Evolutionary conservation across 2,329 filamentous ascomycete species (phyloP), one percentile per base, ranked within the genome.

Genomic region (Aspergillus viridinutans): DNA sequence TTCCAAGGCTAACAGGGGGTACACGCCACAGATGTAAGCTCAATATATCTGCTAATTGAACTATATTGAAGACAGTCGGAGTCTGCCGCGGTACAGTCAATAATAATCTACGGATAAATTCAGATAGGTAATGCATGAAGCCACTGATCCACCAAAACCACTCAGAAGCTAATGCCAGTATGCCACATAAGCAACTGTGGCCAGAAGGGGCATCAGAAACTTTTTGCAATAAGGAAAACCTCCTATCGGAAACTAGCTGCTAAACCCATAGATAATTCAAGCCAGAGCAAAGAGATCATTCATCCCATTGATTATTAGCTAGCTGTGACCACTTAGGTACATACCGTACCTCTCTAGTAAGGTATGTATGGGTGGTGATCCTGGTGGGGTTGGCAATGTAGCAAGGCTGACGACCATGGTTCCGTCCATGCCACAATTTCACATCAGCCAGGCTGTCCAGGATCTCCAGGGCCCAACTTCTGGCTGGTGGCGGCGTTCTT

Each of bases 351-450:
- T n/a, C n/a, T n/a, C n/a, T n/a, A 29, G 28, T 25, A 29, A 29
- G 28, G 28, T 29, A 29, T 29, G 28, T 29, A 29, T 35, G 32
- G 12, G 32, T 35, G 32, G 32, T 35, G 32, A 35, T 5, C 32
- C 32, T 35, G 14, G 32, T 12, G 14, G 32, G 32, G 32, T 23
- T 21, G 21, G 40, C n/a, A 20, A 21, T 43, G n/a, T 21, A 10
- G 40, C n/a, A 20, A 20, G 40, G 21, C 40, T 43, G 40, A 43
- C 49, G 54, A 59, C 60, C 60, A 58, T 57, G 60, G 60, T 59
- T 58, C 47, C 48, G 53, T 60, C 48, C 48, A 57, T 57, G 40
- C 48, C 40, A 55, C 49, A 32, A 42, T 17, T 32, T 17, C 40
- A 43, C 14, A 43, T 29, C 4, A 12, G 25, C 48, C 10, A 32